These are phyloP conservation scores for Anthracocystis walkeri DNA, from an alignment of 1,284 basidiomycete species.

Conservation along the genomic window DNA sequence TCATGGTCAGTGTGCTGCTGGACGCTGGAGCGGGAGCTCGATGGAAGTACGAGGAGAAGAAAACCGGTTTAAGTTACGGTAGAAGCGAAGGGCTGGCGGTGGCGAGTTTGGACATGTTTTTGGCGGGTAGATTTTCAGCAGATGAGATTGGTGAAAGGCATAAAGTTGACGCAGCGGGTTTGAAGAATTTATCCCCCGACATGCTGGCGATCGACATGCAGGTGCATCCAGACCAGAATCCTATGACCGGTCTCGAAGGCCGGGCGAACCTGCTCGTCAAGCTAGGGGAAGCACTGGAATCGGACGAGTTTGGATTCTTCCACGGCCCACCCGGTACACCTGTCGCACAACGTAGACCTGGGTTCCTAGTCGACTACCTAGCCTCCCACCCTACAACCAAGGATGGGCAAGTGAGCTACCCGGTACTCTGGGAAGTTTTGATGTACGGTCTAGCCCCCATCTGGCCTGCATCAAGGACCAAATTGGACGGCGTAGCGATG, in stretches of 20 bases:
- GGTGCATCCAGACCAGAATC: slow-evolving; percentile 78
- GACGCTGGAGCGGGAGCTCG: slow-evolving; percentile 90
- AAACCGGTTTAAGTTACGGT: slow-evolving; percentile 75
- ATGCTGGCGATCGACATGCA: slow-evolving; percentile 82
- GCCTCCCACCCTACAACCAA: slow-evolving; percentile 67
- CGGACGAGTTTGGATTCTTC: slow-evolving; percentile 51
- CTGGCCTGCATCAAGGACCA: slow-evolving; percentile 82
- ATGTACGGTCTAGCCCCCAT: slow-evolving; percentile 86
- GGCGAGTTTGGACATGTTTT: slow-evolving; percentile 90
- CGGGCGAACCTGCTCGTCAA: slow-evolving; percentile 76
- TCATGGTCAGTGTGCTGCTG: slow-evolving; percentile 90
- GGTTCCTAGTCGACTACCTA: slow-evolving; percentile 75
- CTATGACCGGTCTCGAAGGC: slow-evolving; percentile 90
- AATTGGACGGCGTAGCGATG: slow-evolving; percentile 77
- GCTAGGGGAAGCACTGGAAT: slow-evolving; percentile 49
- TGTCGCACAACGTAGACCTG: slow-evolving; percentile 19
- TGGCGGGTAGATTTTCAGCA: slow-evolving; percentile 23
- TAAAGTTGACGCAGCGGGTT: slow-evolving; percentile 75
- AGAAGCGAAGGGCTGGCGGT: slow-evolving; percentile 92
- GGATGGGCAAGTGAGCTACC: slow-evolving; percentile 24
- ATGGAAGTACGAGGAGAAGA: slow-evolving; percentile 82
- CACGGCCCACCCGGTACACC: slow-evolving; percentile 20
- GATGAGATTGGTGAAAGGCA: background rate
- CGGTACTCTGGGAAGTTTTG: slow-evolving; percentile 80
- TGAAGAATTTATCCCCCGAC: slow-evolving; percentile 77